A percentile compares a stretch with the other conserved stretches of the same genome.
phyloP scores from a whole-genome alignment of 2,329 filamentous ascomycete genomes.

The Aureobasidium mangrovei region DNA sequence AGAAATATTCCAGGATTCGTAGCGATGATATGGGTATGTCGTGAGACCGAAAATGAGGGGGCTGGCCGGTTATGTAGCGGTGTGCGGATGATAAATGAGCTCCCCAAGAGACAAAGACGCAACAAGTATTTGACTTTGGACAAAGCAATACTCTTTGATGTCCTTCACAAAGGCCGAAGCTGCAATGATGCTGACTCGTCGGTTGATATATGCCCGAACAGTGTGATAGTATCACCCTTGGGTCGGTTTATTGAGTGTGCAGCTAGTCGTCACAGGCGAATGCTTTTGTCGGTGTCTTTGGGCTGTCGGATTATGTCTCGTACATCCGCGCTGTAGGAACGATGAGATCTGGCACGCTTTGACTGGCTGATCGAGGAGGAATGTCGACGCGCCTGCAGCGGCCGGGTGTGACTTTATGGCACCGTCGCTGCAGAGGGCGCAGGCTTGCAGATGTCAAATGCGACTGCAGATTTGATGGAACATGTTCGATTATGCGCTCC shows the following conservation, averaged over 20 bases:
- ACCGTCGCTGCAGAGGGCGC: slow-evolving; percentile 7
- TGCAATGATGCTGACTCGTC: background rate
- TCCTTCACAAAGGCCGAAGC: background rate
- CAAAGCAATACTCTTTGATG: slow-evolving; percentile 1
- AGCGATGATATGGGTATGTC: background rate
- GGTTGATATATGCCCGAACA: background rate
- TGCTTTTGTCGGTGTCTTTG: slow-evolving; percentile 6
- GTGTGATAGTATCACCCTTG: background rate
- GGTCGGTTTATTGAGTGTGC: background rate
- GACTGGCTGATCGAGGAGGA: slow-evolving; percentile 1
- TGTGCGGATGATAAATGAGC: slow-evolving; percentile 11
- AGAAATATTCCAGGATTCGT: background rate
- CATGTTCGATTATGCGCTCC: slow-evolving; percentile 12
- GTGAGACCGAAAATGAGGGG: slow-evolving; percentile 5
- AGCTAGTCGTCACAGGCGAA: background rate
- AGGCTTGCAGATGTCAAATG: background rate
- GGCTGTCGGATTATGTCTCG: background rate
- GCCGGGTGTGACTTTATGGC: slow-evolving; percentile 8
- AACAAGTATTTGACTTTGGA: background rate
- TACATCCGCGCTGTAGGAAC: slow-evolving; percentile 1
- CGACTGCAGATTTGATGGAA: slow-evolving; percentile 6
- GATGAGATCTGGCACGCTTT: slow-evolving; percentile 1
- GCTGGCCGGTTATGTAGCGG: slow-evolving; percentile 13
- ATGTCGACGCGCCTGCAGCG: background rate
- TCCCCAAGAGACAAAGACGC: slow-evolving; percentile 8